These are phyloP conservation scores for Cystofilobasidium ferigula DNA, from an alignment of 768 basidiomycete genomes.

Conservation along the genomic window DNA sequence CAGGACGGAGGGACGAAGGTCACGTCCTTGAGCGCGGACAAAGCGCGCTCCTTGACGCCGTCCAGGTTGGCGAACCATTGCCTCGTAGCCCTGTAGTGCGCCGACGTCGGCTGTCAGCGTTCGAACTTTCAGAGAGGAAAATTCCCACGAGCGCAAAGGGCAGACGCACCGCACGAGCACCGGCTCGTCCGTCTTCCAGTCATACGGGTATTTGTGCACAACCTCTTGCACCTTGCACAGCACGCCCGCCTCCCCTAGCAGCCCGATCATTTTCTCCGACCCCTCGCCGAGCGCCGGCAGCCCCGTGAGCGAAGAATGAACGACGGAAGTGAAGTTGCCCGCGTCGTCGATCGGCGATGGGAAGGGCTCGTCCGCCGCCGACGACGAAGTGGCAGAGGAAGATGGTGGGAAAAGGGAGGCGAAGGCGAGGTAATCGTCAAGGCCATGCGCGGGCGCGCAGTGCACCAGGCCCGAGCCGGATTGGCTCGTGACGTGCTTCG, in stretches of 20 bases:
- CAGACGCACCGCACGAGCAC: constrained; percentile 72
- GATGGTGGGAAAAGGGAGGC: constrained; percentile 36
- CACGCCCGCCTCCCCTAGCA: constrained; percentile 47
- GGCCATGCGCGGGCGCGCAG: constrained; percentile 86
- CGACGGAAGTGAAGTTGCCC: constrained; percentile 54
- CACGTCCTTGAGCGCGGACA: constrained; percentile 58
- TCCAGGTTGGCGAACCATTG: constrained; percentile 97
- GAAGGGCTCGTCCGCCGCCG: constrained; percentile 39
- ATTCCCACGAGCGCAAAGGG: background rate
- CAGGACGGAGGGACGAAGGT: constrained; percentile 64
- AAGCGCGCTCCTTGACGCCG: constrained; percentile 63
- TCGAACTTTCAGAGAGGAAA: background rate
- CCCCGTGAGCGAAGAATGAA: constrained; percentile 48
- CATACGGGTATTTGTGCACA: constrained; percentile 85
- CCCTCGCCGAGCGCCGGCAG: constrained; percentile 65
- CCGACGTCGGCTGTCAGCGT: background rate
- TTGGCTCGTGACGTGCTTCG: constrained; percentile 65
- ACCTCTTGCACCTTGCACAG: constrained; percentile 60
- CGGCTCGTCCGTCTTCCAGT: constrained; percentile 89
- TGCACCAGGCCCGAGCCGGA: constrained; percentile 96
- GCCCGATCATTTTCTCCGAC: constrained; percentile 51
- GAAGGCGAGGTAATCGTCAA: constrained; percentile 78
- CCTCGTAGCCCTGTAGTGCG: constrained; percentile 63
- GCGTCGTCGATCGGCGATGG: constrained; percentile 70
- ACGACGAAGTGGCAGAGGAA: background rate